Base-by-base conservation (phyloP, 192 early-diverging fungal species). In the Coemansia sp. region DNA sequence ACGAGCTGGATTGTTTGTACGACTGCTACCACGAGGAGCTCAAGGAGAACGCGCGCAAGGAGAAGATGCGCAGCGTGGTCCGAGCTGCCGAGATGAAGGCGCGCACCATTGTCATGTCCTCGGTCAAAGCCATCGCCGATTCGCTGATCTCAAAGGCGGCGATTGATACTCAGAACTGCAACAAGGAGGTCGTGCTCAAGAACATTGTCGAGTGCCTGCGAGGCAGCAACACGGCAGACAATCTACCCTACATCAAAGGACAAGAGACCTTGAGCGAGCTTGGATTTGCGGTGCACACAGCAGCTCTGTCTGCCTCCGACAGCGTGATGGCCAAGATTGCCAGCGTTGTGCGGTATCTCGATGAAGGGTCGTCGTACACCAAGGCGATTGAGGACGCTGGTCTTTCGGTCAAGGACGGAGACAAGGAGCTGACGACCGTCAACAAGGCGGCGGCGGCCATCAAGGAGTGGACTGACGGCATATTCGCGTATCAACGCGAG, bases 1-100 rank as follows among this genome's bases (percentile, higher is more conserved):
- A 49, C 37, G 81, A 83, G 72, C 71, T 83, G 9, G 62, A 73
- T 37, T 65, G 58, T 20, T 46, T 83, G 19, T 83, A 83, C 47
- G 74, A 85, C 38, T 64, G 64, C 60, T 82, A 82, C 60, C 70
- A 64, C 43, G 64, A 73, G 11, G 65, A 67, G 54, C 70, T 82
- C 36, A 57, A 73, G 41, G 67, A 69, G 60, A 82, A 68, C 36
- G 71, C 62, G 37, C 67, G 66, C 20, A 71, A 59, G 25, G 76
- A 45, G 43, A 68, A 60, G 7, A 64, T 78, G 66, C 70, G 76
- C 46, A 42, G 47, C n/a, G 38, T 59, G 62, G 46, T 78, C 11
- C 59, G 42, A 6, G 41, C 58, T 6, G 66, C 70, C 1, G 47
- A 65, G 62, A 53, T 56, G 39, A 60, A 56, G 24, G 76, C 70